Base-by-base conservation (phyloP, 164 flowering plant species). In the Dillenia turbinata region DNA sequence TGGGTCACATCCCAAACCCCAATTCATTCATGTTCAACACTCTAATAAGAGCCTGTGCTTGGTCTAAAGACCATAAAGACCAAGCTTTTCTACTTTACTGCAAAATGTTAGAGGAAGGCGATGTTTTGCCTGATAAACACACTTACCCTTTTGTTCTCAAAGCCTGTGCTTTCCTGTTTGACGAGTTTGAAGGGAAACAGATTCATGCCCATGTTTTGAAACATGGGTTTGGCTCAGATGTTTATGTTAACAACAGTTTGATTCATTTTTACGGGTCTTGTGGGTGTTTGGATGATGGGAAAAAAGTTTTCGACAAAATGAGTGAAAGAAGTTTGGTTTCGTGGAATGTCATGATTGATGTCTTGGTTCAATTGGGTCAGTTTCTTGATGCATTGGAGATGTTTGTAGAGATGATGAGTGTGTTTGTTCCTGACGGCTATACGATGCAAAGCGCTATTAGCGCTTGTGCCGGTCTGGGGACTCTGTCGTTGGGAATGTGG, bases 71-170 rank as follows among this genome's bases (percentile, higher is more conserved):
- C 19, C 65, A 57, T 5, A 83, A 88, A 65, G 52, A 61, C 26
- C 58, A 71, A 4, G 79, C 89, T 24, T 50, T 90, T 4, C 1
- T 13, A 15, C 68, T 85, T 14, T 88, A 74, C 57, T 12, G 51
- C 0, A 24, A 56, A 44, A 77, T 87, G 85, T 44, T 85, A 51
- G 55, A 56, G 33, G 70, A 75, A n/a, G 82, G 67, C 11, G 9
- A 11, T 6, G 80, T 76, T 50, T 0, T 24, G 2, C 92, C 80
- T 4, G 96, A 89, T 61, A 84, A 84, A 45, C 82, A 79, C 63
- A 84, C 96, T 1, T 89, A 80, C 66, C 96, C 97, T 0, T 85
- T 91, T 65, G 83, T 85, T 49, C 79, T 91, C 13, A 89, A 85
- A 70, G 93, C 90, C 47, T 85, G 88, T 45, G 86, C 94, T 10